Percentiles rank a stretch among this genome's conserved stretches.
These are phyloP conservation scores for Fagopyrum esculentum DNA, from an alignment of 148 eudicot species.

Conservation along the genomic window DNA sequence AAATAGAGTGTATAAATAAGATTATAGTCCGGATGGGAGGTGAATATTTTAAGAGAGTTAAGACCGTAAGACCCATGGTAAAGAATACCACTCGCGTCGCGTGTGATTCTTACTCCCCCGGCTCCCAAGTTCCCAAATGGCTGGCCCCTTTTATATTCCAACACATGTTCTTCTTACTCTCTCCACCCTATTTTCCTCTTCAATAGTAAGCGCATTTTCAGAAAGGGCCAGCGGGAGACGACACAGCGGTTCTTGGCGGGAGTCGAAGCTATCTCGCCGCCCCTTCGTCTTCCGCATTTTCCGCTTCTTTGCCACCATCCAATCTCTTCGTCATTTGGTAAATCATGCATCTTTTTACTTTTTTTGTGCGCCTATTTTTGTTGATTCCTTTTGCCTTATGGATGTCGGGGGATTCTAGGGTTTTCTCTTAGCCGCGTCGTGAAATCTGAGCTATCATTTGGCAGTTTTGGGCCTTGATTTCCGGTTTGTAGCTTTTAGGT, in stretches of 20 bases:
- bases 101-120: not conserved
- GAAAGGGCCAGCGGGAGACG: slow-evolving; percentile 8
- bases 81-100: not conserved
- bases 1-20: no score
- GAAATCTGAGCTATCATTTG: not conserved
- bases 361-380: not conserved
- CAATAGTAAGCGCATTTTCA: not conserved
- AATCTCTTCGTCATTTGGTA: slow-evolving; percentile 6
- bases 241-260: slow-evolving; percentile 7
- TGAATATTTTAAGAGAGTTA: no score
- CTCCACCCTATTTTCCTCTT: not conserved
- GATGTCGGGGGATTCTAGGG: slow-evolving; percentile 9
- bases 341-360: not conserved
- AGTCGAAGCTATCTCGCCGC: not conserved
- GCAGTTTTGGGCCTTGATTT: slow-evolving; percentile 4
- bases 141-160: not conserved
- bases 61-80: no score
- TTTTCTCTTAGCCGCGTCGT: not conserved
- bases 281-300: slow-evolving; percentile 8
- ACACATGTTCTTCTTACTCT: not conserved
- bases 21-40: no score
- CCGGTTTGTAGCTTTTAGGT: not conserved
- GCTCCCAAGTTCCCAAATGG: not conserved
- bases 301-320: slow-evolving; percentile 9
- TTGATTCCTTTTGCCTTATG: not conserved